Evolutionary conservation across 202 grass and related monocot genomes (phyloP), one percentile per base, ranked within the genome.

Genomic region (Tripidium arundinaceum): DNA sequence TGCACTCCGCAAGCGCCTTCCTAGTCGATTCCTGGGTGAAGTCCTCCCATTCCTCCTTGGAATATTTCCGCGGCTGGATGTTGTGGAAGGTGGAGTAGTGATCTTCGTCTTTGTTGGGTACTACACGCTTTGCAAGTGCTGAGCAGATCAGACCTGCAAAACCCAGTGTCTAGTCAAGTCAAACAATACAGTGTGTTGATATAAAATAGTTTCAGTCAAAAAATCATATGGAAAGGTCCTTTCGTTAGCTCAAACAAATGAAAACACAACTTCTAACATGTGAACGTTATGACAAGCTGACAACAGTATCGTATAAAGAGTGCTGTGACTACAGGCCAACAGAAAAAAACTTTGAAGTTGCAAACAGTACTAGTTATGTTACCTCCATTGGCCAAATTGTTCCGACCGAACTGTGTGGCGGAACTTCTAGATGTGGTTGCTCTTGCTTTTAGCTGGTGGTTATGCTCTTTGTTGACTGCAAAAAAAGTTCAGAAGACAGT

Each of bases 71-170:
- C 8, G 73, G 81, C 62, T 86, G 80, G 55, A 93, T 87, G 34
- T 90, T 87, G 62, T 99, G 97, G 80, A 85, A 96, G 40, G 86
- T 96, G 4, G 97, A 99, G 26, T 93, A 99, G 83, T 96, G 73
- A 33, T 95, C 90, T 77, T 89, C 76, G 6, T 92, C 85, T 84
- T 14, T 68, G 58, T 68, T 33, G 37, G 77, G 82, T 47, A 36
- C 39, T 16, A 24, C 47, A 57, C 76, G 90, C 59, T 65, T 89
- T 21, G 46, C 25, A 43, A 86, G 61, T 37, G 90, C 42, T 49
- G 84, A 71, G 66, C 83, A 66, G n/a, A 63, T 39, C 73, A 78
- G 12, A 49, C 77, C 93, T 97, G 90, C 75, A 79, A 75, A 78
- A 62, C 65, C 12, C 38, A 46, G 59, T 31, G 61, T 19, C 0